A percentile compares a stretch with the other conserved stretches of the same genome.
These are phyloP conservation scores for Hyaloscypha variabilis DNA, from an alignment of 495 filamentous ascomycete genomes.

Conservation along the genomic window DNA sequence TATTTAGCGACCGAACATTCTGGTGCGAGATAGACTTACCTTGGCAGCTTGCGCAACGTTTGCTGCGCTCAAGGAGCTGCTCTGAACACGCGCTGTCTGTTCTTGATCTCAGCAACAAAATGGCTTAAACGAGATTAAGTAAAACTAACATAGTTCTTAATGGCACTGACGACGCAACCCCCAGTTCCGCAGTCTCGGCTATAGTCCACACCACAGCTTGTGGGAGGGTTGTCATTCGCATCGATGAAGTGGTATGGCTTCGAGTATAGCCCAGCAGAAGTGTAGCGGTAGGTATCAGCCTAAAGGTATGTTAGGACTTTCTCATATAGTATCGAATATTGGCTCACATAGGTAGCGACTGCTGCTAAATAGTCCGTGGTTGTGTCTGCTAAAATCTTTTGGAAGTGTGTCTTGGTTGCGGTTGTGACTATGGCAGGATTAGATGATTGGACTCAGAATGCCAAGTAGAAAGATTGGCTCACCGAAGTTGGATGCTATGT, in stretches of 20 bases:
- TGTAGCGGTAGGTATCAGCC: constrained; percentile 53
- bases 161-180: constrained; percentile 64
- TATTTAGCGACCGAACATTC: background rate
- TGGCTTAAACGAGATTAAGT: background rate
- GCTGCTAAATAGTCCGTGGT: constrained; percentile 50
- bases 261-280: constrained; percentile 54
- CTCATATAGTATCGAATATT: constrained; percentile 5
- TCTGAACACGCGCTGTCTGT: constrained; percentile 21
- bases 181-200: constrained; percentile 57
- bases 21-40: background rate
- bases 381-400: constrained; percentile 42
- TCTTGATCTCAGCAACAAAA: background rate
- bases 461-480: background rate
- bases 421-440: constrained; percentile 31
- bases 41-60: constrained; percentile 23
- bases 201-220: constrained; percentile 58
- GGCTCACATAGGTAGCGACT: constrained; percentile 49
- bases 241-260: constrained; percentile 64
- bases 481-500: constrained; percentile 30
- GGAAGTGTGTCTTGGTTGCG: constrained; percentile 42
- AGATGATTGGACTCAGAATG: constrained; percentile 33
- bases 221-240: constrained; percentile 62
- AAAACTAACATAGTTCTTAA: constrained; percentile 57
- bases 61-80: constrained; percentile 15
- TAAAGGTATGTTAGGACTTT: background rate